Evolutionary conservation across 1,284 basidiomycete species (phyloP), one percentile per base, ranked within the genome.

Genomic region (Sporisorium graminicola): DNA sequence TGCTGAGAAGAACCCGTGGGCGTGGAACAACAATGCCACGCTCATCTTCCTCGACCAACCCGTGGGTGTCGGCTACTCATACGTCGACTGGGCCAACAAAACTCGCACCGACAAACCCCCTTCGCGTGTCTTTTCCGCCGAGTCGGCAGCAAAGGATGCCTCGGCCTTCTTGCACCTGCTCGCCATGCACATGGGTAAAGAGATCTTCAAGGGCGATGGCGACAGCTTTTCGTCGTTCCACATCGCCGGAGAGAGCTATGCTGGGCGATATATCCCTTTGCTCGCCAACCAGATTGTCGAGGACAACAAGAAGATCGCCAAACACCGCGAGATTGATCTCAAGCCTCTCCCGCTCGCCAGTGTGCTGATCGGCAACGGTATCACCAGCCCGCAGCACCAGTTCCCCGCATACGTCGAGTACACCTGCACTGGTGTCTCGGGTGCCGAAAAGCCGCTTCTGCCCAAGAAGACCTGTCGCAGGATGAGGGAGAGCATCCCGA

Each of bases 41-140:
- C 61, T 85, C 44, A 64, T 85, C 61, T 84, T 83, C 65, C 62
- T 85, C 13, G 84, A 85, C 60, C 84, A 85, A 64, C 84, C 84
- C 40, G 75, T 81, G 16, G 84, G 84, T 18, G 79, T 79, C 0
- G 84, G 84, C 40, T 83, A 79, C 68, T 81, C 79, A 20, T 85
- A 85, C 55, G 79, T 81, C 16, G 78, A 81, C 42, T 85, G 83
- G 83, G 74, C 82, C 33, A 76, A 85, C 72, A 66, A 59, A 44
- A 53, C 58, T 33, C 60, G 74, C 13, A 69, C 66, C 3, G 76
- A 80, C 50, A 69, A 77, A 42, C 80, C 83, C 2, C 82, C 83
- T 2, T 49, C 59, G 24, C 65, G 84, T 20, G 78, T 85, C 31
- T 80, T 80, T 26, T 64, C 67, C 20, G 67, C 80, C 9, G 65